phyloP scores from a whole-genome alignment of 2,329 filamentous ascomycete genomes.

The Coniochaeta sp. region DNA sequence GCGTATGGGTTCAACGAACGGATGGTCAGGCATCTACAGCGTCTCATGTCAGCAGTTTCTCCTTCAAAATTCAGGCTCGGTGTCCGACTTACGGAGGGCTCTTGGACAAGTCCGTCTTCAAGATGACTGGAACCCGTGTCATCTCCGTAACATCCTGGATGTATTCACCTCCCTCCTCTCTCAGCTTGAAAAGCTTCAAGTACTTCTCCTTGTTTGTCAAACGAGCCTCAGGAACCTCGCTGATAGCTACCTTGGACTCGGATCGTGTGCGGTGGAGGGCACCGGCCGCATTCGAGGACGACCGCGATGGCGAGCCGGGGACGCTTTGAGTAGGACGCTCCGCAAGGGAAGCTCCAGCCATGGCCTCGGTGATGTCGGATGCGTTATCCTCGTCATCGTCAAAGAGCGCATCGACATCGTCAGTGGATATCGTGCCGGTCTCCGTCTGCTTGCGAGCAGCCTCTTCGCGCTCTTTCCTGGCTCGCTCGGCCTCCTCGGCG shows the following conservation, averaged over 20 bases:
- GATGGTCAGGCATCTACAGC: slow-evolving; percentile 68
- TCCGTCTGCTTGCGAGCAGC: slow-evolving; percentile 89
- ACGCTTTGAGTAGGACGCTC: slow-evolving; percentile 94
- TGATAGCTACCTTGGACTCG: slow-evolving; percentile 79
- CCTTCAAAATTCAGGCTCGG: slow-evolving; percentile 20
- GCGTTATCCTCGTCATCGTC: slow-evolving; percentile 85
- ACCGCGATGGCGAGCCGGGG: slow-evolving; percentile 79
- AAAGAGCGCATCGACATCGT: slow-evolving; percentile 92
- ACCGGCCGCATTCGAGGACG: slow-evolving; percentile 56
- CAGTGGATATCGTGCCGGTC: slow-evolving; percentile 86
- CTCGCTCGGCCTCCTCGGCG: slow-evolving; percentile 74
- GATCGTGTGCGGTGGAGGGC: slow-evolving; percentile 82
- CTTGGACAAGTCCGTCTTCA: slow-evolving; percentile 98
- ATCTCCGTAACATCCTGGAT: slow-evolving; percentile 98
- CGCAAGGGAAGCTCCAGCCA: slow-evolving; percentile 80
- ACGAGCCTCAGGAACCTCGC: slow-evolving; percentile 69
- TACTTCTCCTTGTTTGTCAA: slow-evolving; percentile 95
- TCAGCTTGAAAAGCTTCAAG: slow-evolving; percentile 76
- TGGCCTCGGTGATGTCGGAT: slow-evolving; percentile 82
- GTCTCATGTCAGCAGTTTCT: slow-evolving; percentile 14
- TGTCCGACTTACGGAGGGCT: slow-evolving; percentile 87
- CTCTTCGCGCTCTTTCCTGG: slow-evolving; percentile 81
- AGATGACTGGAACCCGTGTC: slow-evolving; percentile 92
- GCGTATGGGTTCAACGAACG: slow-evolving; percentile 76
- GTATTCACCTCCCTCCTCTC: slow-evolving; percentile 89